Evolutionary conservation across 306 rosid genomes (phyloP).

Genomic region (Lupinus albus): DNA sequence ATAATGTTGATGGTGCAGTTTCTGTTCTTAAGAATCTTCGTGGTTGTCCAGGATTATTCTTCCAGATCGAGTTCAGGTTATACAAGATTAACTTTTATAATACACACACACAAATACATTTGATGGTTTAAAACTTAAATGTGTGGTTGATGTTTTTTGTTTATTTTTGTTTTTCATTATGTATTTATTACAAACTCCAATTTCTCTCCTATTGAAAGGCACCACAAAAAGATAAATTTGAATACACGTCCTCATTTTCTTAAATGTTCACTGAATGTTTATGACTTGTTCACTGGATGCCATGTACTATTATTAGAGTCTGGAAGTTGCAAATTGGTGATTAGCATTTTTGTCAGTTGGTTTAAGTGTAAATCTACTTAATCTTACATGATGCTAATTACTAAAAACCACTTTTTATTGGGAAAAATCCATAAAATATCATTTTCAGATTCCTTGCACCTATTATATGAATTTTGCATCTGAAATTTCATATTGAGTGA

Average conservation of each 20-base stretch:
- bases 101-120: constrained; percentile 4
- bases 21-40: constrained; percentile 65
- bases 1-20: constrained; percentile 66
- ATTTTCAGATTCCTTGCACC: constrained; percentile 15
- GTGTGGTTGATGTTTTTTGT: constrained; percentile 4
- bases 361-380: background rate
- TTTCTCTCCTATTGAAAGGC: constrained; percentile 20
- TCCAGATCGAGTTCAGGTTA: constrained; percentile 78
- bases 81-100: constrained; percentile 24
- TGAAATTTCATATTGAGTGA: constrained; percentile 1
- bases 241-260: constrained; percentile 4
- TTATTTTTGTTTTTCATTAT: too few species aligned
- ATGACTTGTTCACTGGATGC: constrained; percentile 17
- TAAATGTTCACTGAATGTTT: background rate
- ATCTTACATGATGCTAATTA: constrained; percentile 14
- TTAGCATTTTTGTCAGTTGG: constrained; percentile 7
- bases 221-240: constrained; percentile 22
- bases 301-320: background rate
- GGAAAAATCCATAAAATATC: background rate
- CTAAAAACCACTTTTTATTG: background rate
- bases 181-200: constrained; percentile 7
- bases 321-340: constrained; percentile 9
- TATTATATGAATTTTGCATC: constrained; percentile 7
- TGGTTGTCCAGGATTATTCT: constrained; percentile 71
- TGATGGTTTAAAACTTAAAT: constrained; percentile 29